Percentiles rank a stretch among this genome's conserved stretches.
phyloP scores from a whole-genome alignment of 1,284 basidiomycete genomes.

The Xerocomus amazonicus region DNA sequence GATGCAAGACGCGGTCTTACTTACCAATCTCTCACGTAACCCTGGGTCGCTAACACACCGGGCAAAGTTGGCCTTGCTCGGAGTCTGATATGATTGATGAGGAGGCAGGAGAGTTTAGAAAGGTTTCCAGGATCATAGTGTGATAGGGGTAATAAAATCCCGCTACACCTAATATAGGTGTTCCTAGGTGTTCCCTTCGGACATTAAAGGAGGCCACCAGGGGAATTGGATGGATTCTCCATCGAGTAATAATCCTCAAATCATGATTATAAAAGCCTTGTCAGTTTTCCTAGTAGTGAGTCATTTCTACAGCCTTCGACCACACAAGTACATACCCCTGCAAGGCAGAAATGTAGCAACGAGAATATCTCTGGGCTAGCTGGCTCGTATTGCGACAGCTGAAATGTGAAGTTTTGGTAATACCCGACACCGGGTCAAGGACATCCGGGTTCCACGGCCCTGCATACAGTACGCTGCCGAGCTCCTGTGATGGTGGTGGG shows the following conservation, averaged over 20 bases:
- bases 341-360: constrained; percentile 19
- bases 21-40: not conserved
- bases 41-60: constrained; percentile 1
- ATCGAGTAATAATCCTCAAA: not conserved
- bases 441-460: constrained; percentile 13
- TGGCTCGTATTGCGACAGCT: constrained; percentile 12
- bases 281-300: not conserved
- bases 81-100: not conserved
- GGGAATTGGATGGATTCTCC: not conserved
- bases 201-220: not conserved
- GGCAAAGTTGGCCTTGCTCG: constrained; percentile 10
- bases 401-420: constrained; percentile 25
- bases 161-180: not conserved
- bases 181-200: not conserved
- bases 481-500: constrained; percentile 9
- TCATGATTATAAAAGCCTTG: constrained; percentile 5
- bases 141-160: too few species aligned
- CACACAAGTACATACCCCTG: constrained; percentile 7
- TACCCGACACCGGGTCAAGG: constrained; percentile 4
- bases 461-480: constrained; percentile 21
- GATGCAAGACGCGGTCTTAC: not conserved
- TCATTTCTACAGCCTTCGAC: not conserved
- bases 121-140: too few species aligned
- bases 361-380: constrained; percentile 18
- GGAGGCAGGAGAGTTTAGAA: not conserved